These are phyloP conservation scores for Pythium coloratum DNA, from an alignment of 352 stramenopile genomes.

Conservation along the genomic window DNA sequence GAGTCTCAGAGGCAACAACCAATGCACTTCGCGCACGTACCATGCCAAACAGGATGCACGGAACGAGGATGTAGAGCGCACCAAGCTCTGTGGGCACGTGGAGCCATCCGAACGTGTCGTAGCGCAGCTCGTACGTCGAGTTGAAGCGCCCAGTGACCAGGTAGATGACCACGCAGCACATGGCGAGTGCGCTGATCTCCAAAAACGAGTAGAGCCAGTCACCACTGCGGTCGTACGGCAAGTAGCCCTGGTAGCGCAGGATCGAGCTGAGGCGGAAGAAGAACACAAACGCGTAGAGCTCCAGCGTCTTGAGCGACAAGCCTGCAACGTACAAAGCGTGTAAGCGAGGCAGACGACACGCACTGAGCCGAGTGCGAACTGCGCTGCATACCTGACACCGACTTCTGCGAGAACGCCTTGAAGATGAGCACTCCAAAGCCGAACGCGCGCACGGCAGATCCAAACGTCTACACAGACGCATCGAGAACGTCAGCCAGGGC, in stretches of 20 bases:
- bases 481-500: conserved; percentile 8
- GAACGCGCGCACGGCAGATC: conserved; percentile 88
- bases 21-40: conserved; percentile 29
- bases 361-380: background rate
- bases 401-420: conserved; percentile 93
- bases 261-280: conserved; percentile 97
- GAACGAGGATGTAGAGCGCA: conserved; percentile 82
- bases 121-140: conserved; percentile 94
- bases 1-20: conserved; percentile 49
- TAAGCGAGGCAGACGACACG: conserved; percentile 5
- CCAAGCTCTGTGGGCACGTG: conserved; percentile 84
- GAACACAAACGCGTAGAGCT: conserved; percentile 97
- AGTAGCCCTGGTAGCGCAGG: conserved; percentile 97
- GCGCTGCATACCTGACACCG: conserved; percentile 63
- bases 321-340: conserved; percentile 27
- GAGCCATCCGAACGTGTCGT: conserved; percentile 95
- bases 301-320: conserved; percentile 96
- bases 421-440: conserved; percentile 93
- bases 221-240: conserved; percentile 91
- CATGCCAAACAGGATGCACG: conserved; percentile 88
- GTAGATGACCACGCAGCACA: conserved; percentile 90
- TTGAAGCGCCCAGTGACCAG: conserved; percentile 93
- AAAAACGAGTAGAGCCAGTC: conserved; percentile 98
- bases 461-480: conserved; percentile 71
- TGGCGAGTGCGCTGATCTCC: conserved; percentile 90